Evolutionary conservation across 2,329 filamentous ascomycete species (phyloP).

Genomic region (Eutypella sp.): DNA sequence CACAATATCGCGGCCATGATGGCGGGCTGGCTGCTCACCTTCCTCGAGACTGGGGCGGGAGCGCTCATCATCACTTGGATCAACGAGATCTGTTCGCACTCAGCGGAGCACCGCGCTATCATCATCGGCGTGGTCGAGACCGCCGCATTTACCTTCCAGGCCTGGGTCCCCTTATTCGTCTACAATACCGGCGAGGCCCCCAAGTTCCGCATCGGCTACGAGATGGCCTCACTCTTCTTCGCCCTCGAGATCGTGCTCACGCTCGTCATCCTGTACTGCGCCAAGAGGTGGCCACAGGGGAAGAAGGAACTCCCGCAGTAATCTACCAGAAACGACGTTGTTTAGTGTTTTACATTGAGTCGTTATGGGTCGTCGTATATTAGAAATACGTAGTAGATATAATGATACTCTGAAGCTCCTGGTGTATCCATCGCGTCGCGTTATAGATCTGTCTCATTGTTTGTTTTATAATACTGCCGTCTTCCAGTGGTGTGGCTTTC

Average conservation of each 20-base stretch:
- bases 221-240: slow-evolving; percentile 15
- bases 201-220: slow-evolving; percentile 34
- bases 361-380: no score
- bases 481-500: no score
- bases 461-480: no score
- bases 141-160: slow-evolving; percentile 37
- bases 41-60: slow-evolving; percentile 29
- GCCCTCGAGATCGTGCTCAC: slow-evolving; percentile 12
- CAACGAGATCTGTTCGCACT: slow-evolving; percentile 39
- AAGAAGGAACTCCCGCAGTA: background rate
- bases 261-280: slow-evolving; percentile 9
- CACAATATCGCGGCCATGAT: slow-evolving; percentile 30
- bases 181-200: slow-evolving; percentile 32
- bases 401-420: no score
- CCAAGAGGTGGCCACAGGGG: slow-evolving; percentile 6
- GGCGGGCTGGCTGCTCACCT: slow-evolving; percentile 32
- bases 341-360: no score
- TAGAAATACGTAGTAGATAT: no score
- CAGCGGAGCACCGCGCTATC: slow-evolving; percentile 43
- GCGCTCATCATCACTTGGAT: slow-evolving; percentile 39
- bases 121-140: slow-evolving; percentile 46
- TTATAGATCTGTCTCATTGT: no score
- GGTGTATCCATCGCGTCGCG: no score
- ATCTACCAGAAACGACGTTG: no score
- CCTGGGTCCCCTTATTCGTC: slow-evolving; percentile 37